Conservation (phyloP, 192 early-diverging fungal species). For the Podila verticillata region DNA sequence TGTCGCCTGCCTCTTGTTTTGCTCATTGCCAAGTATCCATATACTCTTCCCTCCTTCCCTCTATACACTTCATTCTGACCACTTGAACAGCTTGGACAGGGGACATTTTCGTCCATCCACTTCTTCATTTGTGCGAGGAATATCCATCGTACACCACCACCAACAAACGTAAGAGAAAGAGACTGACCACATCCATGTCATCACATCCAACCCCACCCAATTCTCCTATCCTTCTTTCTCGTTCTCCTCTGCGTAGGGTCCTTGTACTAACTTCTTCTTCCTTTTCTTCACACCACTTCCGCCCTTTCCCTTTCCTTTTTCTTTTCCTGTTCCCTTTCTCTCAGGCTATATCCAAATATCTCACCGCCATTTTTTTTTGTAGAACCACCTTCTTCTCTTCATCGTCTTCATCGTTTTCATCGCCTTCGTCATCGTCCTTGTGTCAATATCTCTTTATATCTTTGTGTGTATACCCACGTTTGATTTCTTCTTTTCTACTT, state of each 20-base stretch:
- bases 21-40: not conserved
- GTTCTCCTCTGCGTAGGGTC: not conserved
- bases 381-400: not conserved
- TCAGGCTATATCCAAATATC: conserved; percentile 3
- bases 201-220: not conserved
- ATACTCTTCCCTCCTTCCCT: not conserved
- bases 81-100: too few species aligned
- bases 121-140: too few species aligned
- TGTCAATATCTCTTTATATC: not conserved
- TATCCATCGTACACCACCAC: too few species aligned
- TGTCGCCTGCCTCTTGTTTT: not conserved
- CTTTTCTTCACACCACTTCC: not conserved
- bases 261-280: not conserved
- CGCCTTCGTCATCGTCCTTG: not conserved
- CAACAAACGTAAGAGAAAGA: too few species aligned
- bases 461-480: not conserved
- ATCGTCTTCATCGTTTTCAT: not conserved
- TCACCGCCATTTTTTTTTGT: not conserved
- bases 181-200: not conserved
- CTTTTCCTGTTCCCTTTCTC: not conserved
- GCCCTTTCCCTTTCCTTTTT: not conserved
- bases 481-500: not conserved
- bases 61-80: not conserved
- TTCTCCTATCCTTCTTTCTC: not conserved
- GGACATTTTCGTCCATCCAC: too few species aligned